Percentiles rank a stretch among this genome's conserved stretches.
Conservation (phyloP, 768 basidiomycete species). For the Infundibulicybe gibba region DNA sequence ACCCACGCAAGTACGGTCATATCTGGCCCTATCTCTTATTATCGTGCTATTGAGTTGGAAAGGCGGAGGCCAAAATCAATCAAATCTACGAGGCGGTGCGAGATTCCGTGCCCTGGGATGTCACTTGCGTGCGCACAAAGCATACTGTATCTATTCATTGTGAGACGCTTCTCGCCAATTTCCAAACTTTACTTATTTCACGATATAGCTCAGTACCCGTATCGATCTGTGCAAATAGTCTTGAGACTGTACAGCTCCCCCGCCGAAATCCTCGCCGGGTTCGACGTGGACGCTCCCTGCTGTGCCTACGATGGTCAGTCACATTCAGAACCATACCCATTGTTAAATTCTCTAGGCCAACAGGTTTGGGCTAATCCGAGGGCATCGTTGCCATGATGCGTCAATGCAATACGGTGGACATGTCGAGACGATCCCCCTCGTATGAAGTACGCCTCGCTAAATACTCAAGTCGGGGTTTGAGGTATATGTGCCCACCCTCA, state of each 20-base stretch:
- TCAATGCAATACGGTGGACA: slow-evolving; percentile 61
- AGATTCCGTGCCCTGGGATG: slow-evolving; percentile 66
- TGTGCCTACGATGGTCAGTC: slow-evolving; percentile 44
- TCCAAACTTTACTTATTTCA: neutral
- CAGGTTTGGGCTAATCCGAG: slow-evolving; percentile 62
- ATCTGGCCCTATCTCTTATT: neutral
- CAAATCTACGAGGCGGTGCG: slow-evolving; percentile 60
- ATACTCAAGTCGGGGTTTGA: slow-evolving; percentile 51
- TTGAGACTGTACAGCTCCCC: slow-evolving; percentile 62
- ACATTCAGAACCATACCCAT: slow-evolving; percentile 3
- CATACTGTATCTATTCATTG: slow-evolving; percentile 66
- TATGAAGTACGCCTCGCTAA: slow-evolving; percentile 62
- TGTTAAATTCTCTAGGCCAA: slow-evolving; percentile 20
- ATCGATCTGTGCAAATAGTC: slow-evolving; percentile 63
- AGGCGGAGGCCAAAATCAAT: slow-evolving; percentile 59
- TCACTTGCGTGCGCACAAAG: slow-evolving; percentile 63
- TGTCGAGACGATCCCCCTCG: slow-evolving; percentile 60
- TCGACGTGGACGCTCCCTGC: slow-evolving; percentile 65
- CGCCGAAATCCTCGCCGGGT: slow-evolving; percentile 63
- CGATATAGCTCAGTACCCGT: slow-evolving; percentile 55
- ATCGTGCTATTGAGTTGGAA: neutral
- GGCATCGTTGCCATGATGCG: slow-evolving; percentile 61
- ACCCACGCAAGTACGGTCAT: slow-evolving; percentile 38
- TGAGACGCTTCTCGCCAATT: slow-evolving; percentile 16
- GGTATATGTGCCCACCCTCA: slow-evolving; percentile 50